Evolutionary conservation across 306 rosid species (phyloP), one percentile per base, ranked within the genome.

Genomic region (Vigna hirtella): DNA sequence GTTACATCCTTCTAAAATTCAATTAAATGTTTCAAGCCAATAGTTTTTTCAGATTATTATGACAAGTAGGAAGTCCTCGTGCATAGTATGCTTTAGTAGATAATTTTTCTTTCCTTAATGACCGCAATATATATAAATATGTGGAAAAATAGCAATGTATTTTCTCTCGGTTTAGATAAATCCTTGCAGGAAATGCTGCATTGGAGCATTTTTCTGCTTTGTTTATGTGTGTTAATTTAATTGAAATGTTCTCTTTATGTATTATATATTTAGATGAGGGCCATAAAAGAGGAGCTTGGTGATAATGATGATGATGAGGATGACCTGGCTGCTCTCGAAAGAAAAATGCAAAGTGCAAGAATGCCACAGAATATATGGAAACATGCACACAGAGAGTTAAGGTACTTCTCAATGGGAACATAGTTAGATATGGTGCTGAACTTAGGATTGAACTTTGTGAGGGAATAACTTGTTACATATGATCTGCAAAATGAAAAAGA

Each of bases 281-380:
- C 99, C 70, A 96, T 96, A 78, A 93, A 96, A 81, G 99, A 96
- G 86, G 99, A 96, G 90, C 98, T 96, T 69, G 99, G 99, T 61
- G 99, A 93, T 84, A 90, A 89, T 74, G 99, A 96, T 65, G 98
- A 96, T 30, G 99, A 96, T 69, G 99, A 96, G 81, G 99, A 96
- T 79, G 99, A 93, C 73, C 77, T 96, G 16, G 94, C 85, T 61
- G 85, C 93, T 56, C 84, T 96, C 20, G 99, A 96, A 89, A 91
- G 98, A 74, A 96, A 96, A 84, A 93, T 96, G 99, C 94, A 96
- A 80, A 87, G 90, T 74, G 93, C 99, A 58, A 97, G 93, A 85
- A 96, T 96, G 99, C 98, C 99, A 70, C 89, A 93, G 61, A 91
- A 84, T 88, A 84, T 93, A 84, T 96, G 97, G 97, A 96, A 96